Evolutionary conservation across 164 flowering plant genomes (phyloP).

Genomic region (Kalanchoe fedtschenkoi): DNA sequence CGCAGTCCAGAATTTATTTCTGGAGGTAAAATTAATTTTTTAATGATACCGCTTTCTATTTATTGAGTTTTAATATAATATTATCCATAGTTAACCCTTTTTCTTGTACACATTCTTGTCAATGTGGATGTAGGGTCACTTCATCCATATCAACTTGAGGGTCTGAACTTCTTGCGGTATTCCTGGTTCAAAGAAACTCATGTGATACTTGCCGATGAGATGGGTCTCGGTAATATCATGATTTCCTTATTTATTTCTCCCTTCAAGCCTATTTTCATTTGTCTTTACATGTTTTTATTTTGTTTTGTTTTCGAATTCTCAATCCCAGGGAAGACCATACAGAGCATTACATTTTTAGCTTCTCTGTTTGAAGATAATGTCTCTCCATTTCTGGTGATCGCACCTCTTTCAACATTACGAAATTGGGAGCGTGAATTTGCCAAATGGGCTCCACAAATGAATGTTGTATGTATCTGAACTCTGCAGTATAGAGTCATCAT

Average conservation of each 20-base stretch:
- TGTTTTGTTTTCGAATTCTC: constrained; percentile 5
- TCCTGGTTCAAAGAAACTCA: constrained; percentile 93
- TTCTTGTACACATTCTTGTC: constrained; percentile 5
- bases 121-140: constrained; percentile 50
- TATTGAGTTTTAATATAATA: neutral
- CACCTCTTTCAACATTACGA: constrained; percentile 92
- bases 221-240: constrained; percentile 80
- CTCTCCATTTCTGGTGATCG: constrained; percentile 78
- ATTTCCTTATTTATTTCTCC: neutral
- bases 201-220: constrained; percentile 98
- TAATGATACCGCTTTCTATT: neutral
- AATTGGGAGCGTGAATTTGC: constrained; percentile 99
- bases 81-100: neutral
- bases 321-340: constrained; percentile 87
- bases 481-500: neutral
- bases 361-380: constrained; percentile 64
- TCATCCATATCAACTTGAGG: constrained; percentile 98
- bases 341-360: constrained; percentile 93
- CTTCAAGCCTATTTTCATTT: neutral
- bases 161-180: constrained; percentile 85
- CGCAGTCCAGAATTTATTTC: constrained; percentile 78
- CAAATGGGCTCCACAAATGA: constrained; percentile 98
- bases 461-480: constrained; percentile 62
- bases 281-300: neutral
- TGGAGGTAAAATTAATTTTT: constrained; percentile 48